These are phyloP conservation scores for Phyllosticta citrichinensis DNA, from an alignment of 2,329 filamentous ascomycete species.

Conservation along the genomic window DNA sequence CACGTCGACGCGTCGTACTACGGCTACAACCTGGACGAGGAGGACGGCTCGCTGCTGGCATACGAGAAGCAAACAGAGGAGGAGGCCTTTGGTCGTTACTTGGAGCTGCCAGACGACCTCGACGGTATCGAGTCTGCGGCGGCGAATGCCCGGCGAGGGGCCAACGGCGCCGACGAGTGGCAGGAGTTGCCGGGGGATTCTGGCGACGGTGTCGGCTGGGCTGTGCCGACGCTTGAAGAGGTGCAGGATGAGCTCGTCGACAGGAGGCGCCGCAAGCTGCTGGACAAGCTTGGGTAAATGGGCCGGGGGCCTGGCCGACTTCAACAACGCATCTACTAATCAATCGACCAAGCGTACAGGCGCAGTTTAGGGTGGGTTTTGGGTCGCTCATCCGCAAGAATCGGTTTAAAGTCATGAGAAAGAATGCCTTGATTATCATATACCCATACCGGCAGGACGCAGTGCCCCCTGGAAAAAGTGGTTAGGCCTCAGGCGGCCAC, in stretches of 20 bases:
- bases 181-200: constrained; percentile 76
- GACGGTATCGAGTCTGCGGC: constrained; percentile 33
- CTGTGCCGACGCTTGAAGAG: constrained; percentile 74
- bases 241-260: constrained; percentile 93
- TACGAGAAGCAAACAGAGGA: constrained; percentile 80
- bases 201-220: constrained; percentile 75
- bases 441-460: not conserved
- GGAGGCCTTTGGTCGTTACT: constrained; percentile 63
- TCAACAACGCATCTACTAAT: not conserved
- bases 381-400: not conserved
- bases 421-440: not conserved
- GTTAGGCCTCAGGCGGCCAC: not conserved
- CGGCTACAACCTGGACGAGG: constrained; percentile 86
- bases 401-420: not conserved
- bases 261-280: constrained; percentile 66
- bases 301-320: not conserved
- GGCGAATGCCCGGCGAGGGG: constrained; percentile 12
- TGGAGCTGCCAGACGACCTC: constrained; percentile 46
- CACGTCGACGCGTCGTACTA: constrained; percentile 92
- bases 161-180: constrained; percentile 45
- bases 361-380: not conserved
- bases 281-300: constrained; percentile 61
- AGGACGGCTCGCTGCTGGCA: constrained; percentile 67
- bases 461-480: not conserved
- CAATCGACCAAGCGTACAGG: not conserved